Evolutionary conservation across 164 flowering plant species (phyloP).

Genomic region (Annona squamosa): DNA sequence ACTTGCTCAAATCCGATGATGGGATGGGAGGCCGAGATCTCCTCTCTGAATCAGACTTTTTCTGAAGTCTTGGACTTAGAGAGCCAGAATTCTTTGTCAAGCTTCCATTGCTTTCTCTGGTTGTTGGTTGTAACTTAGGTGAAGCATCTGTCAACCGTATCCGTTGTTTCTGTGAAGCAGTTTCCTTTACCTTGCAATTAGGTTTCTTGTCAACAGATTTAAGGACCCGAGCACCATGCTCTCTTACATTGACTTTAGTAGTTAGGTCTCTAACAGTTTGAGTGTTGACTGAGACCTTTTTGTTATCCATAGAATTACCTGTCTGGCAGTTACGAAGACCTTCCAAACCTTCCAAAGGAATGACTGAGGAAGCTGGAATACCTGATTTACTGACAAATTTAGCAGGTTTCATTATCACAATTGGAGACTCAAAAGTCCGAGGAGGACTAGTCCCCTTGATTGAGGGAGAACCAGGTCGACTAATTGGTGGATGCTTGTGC

Average conservation of each 20-base stretch:
- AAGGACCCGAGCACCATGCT: conserved; percentile 17
- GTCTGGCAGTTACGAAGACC: conserved; percentile 14
- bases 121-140: conserved; percentile 23
- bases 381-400: conserved; percentile 22
- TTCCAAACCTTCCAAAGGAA: conserved; percentile 17
- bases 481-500: conserved; percentile 13
- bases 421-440: conserved; percentile 28
- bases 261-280: conserved; percentile 18
- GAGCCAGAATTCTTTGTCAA: conserved; percentile 55
- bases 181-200: conserved; percentile 20
- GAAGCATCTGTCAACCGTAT: conserved; percentile 25
- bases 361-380: conserved; percentile 15
- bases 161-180: conserved; percentile 6
- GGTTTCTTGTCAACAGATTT: conserved; percentile 34
- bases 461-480: conserved; percentile 14
- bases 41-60: conserved; percentile 58
- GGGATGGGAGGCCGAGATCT: conserved; percentile 53
- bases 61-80: conserved; percentile 66
- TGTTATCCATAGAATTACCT: background rate
- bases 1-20: conserved; percentile 51
- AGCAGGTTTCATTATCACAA: conserved; percentile 33
- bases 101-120: conserved; percentile 36
- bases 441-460: conserved; percentile 36
- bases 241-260: conserved; percentile 28
- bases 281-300: background rate